Conservation (phyloP, 768 basidiomycete genomes). For the Nidula microcarpa region DNA sequence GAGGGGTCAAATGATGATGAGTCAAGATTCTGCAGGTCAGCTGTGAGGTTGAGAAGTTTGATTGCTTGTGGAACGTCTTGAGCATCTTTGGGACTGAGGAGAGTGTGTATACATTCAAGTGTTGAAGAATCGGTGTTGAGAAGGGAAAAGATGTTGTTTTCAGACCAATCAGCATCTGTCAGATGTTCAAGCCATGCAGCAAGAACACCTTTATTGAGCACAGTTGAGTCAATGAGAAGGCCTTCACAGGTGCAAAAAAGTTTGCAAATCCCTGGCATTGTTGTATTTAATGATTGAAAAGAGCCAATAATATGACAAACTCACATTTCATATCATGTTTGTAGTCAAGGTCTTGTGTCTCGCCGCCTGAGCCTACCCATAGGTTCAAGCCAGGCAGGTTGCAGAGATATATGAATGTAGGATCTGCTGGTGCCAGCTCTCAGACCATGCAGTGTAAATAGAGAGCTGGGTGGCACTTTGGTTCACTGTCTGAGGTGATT, state of each 20-base stretch:
- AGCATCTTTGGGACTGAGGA: slow-evolving; percentile 22
- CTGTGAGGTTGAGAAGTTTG: slow-evolving; percentile 14
- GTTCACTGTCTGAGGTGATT: slow-evolving; percentile 16
- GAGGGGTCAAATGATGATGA: slow-evolving; percentile 7
- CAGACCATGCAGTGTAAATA: slow-evolving; percentile 16
- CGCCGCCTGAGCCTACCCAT: slow-evolving; percentile 6
- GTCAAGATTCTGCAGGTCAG: slow-evolving; percentile 12
- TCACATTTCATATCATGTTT: slow-evolving; percentile 15
- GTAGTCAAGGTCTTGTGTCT: slow-evolving; percentile 15
- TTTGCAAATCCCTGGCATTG: slow-evolving; percentile 17
- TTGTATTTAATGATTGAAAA: slow-evolving; percentile 1
- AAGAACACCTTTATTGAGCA: slow-evolving; percentile 16
- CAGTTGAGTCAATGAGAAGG: slow-evolving; percentile 7
- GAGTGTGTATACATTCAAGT: slow-evolving; percentile 6
- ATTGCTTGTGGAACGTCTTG: slow-evolving; percentile 29
- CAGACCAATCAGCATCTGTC: slow-evolving; percentile 18
- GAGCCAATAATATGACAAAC: not conserved
- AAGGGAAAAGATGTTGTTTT: slow-evolving; percentile 8
- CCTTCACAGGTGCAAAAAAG: slow-evolving; percentile 14
- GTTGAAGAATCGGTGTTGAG: slow-evolving; percentile 5
- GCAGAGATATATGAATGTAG: slow-evolving; percentile 9
- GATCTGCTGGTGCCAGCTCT: slow-evolving; percentile 8
- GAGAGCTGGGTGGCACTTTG: slow-evolving; percentile 12
- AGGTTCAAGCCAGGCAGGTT: slow-evolving; percentile 11
- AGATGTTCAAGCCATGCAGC: slow-evolving; percentile 12